Base-by-base conservation (phyloP, 495 filamentous ascomycete species). In the Sabuloglossum arenarium region DNA sequence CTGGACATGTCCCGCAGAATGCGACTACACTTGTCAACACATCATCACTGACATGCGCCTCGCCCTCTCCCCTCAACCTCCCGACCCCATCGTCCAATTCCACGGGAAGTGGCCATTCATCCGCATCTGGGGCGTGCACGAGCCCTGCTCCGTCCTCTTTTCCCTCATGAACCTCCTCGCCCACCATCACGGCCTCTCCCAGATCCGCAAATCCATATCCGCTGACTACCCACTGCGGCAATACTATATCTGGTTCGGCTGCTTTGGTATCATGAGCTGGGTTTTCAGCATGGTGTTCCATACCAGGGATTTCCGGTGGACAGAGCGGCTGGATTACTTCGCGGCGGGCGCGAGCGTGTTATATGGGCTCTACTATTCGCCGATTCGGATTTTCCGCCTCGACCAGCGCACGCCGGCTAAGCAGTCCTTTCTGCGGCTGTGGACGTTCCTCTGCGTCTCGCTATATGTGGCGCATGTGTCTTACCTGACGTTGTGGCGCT, bases 51-150 rank as follows among this genome's bases (percentile, higher is more conserved):
- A 84, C 57, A 69, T 66, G 24, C 86, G 91, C 57, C 67, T 86
- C 52, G 71, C 77, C 37, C 74, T 79, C 49, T 77, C 78, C 30
- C 79, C 79, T 14, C 75, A 78, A 68, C 66, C 76, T 42, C 71
- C 76, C 23, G 3, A 43, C 29, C 77, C 85, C 3, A 66, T 94
- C 28, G 80, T 89, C 39, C 91, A 98, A 71, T 98, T 85, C 73
- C 89, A 98, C 72, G 91, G 93, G n/a, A 98, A 98, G 78, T 98
- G 91, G 91, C 91, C 91, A 29, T 98, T 98, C 73, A 72, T 77
- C 60, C 81, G 91, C 58, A 73, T 95, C 58, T 68, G 94, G 19
- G 91, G 91, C 62, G 81, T 95, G 71, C 91, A 98, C 70, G 91
- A 98, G 71, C 87, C 89, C 59, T 86, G 85, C 68, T 85, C 80